Conservation (phyloP, 176 grass and related monocot genomes). For the Themeda triandra region DNA sequence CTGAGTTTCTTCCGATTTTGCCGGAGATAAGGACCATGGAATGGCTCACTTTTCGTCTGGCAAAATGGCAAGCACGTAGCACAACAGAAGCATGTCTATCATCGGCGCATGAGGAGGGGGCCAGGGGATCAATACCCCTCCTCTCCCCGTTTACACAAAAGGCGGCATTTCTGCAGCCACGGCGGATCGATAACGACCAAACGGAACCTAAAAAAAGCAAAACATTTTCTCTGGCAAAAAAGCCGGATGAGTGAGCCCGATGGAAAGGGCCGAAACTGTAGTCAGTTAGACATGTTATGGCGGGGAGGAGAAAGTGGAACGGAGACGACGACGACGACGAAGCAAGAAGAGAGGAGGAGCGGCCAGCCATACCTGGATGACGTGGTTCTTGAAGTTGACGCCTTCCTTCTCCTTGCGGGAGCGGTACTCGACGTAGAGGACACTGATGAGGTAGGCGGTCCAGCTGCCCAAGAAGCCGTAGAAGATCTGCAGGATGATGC, state of each 20-base stretch:
- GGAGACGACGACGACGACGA: not conserved
- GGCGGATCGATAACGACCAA: constrained; percentile 35
- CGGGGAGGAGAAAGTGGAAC: not conserved
- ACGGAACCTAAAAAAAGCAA: constrained; percentile 4
- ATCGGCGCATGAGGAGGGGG: not conserved
- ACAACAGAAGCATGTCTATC: not conserved
- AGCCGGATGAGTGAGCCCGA: not conserved
- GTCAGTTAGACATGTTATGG: constrained; percentile 8
- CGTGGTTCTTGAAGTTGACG: constrained; percentile 69
- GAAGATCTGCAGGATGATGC: constrained; percentile 65
- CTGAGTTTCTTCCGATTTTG: not conserved
- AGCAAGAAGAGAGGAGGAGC: not conserved
- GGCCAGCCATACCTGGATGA: constrained; percentile 52
- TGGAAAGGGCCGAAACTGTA: constrained; percentile 21
- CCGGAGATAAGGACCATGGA: constrained; percentile 1
- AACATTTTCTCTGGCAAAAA: not conserved
- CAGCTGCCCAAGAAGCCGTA: constrained; percentile 72
- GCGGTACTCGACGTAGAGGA: constrained; percentile 80
- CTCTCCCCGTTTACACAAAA: not conserved
- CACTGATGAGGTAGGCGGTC: constrained; percentile 78
- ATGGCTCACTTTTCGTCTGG: not conserved
- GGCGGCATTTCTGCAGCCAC: constrained; percentile 28
- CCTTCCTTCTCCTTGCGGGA: constrained; percentile 70
- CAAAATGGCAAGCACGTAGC: not conserved
- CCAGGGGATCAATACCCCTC: constrained; percentile 17